Evolutionary conservation across 2,329 filamentous ascomycete species (phyloP).

Genomic region (Ascochyta koolunga): DNA sequence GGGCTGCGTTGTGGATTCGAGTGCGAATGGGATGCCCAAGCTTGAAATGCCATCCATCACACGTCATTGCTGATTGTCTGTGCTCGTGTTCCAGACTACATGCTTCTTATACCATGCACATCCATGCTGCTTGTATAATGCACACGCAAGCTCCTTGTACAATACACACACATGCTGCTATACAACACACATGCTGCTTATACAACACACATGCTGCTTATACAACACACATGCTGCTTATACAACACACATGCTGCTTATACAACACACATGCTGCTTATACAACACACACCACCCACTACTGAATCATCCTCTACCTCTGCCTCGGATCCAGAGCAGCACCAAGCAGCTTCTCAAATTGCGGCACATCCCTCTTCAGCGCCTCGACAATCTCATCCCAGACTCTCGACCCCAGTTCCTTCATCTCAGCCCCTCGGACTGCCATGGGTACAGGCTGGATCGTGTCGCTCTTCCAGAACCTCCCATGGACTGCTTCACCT

Average conservation of each 20-base stretch:
- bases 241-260: not conserved
- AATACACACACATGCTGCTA: too few relatives aligned
- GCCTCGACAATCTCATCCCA: slow-evolving; percentile 44
- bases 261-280: too few relatives aligned
- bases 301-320: not conserved
- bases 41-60: slow-evolving; percentile 8
- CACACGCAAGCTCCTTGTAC: too few relatives aligned
- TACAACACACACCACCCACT: not conserved
- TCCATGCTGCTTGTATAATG: too few relatives aligned
- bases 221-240: too few relatives aligned
- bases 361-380: slow-evolving; percentile 39
- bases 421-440: slow-evolving; percentile 41
- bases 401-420: slow-evolving; percentile 34
- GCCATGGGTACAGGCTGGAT: slow-evolving; percentile 38
- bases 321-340: not conserved
- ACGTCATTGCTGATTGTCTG: slow-evolving; percentile 15
- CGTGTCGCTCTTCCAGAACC: slow-evolving; percentile 46
- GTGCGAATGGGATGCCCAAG: slow-evolving; percentile 8
- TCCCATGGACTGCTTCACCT: slow-evolving; percentile 42
- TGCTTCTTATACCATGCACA: too few relatives aligned
- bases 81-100: slow-evolving; percentile 11
- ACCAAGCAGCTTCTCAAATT: slow-evolving; percentile 8
- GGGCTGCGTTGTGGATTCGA: slow-evolving; percentile 1
- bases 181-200: too few relatives aligned
- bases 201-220: too few relatives aligned